Conservation (phyloP, 2,329 filamentous ascomycete species). For the Capronia americana region DNA sequence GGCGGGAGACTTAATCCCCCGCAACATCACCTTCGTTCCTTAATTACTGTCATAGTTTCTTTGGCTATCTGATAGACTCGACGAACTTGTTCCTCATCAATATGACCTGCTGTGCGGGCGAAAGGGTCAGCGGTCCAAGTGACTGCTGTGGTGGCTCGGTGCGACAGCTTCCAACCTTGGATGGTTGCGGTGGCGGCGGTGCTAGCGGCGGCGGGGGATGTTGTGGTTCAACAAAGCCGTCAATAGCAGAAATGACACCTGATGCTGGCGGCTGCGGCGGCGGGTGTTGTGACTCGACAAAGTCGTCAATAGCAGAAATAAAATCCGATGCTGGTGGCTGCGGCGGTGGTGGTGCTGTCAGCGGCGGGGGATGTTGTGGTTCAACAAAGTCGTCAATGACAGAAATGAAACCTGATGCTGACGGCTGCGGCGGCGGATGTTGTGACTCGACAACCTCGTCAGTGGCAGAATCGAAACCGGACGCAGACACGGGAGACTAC, state of each 20-base stretch:
- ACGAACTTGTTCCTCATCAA: background rate
- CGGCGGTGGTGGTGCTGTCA: no score
- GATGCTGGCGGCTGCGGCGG: background rate
- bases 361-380: background rate
- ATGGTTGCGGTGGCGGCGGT: background rate
- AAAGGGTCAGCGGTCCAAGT: background rate
- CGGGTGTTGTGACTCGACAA: background rate
- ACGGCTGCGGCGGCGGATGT: background rate
- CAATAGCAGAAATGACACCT: background rate
- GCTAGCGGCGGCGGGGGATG: no score
- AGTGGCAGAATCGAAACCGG: background rate
- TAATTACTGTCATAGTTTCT: background rate
- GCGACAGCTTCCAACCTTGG: background rate
- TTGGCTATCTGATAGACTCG: background rate
- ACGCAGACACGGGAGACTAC: constrained; percentile 2
- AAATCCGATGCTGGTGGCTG: no score
- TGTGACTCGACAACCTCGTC: background rate
- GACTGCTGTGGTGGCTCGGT: constrained; percentile 4
- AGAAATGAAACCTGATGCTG: constrained; percentile 8
- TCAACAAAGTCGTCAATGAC: background rate
- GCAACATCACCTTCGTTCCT: background rate
- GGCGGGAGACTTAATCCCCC: background rate
- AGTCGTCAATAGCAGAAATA: background rate
- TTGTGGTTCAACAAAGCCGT: background rate
- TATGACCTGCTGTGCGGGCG: background rate